phyloP scores from a whole-genome alignment of 1,139 yeast species.

The Diutina mesorugosa region DNA sequence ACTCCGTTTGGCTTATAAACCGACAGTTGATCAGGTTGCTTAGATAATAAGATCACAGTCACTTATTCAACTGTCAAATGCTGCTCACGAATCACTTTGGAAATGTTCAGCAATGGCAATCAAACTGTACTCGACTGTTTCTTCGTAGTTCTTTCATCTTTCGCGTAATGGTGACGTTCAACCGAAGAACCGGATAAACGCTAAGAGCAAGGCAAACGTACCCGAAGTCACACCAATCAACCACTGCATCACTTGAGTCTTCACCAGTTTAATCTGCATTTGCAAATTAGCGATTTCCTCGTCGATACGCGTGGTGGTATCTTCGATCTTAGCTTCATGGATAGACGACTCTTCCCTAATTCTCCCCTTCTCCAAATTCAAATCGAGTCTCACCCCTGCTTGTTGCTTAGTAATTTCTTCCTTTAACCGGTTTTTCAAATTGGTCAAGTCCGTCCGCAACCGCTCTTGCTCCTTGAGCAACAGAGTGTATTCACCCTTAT shows the following conservation, averaged over 20 bases:
- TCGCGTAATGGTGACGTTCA: constrained; percentile 11
- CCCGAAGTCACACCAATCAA: constrained; percentile 96
- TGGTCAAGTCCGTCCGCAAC: constrained; percentile 73
- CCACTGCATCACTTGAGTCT: constrained; percentile 97
- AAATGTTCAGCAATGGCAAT: too few relatives aligned
- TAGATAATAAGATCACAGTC: too few relatives aligned
- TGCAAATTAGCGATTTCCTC: constrained; percentile 92
- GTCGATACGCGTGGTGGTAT: constrained; percentile 87
- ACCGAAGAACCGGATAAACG: constrained; percentile 76
- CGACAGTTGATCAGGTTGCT: too few relatives aligned
- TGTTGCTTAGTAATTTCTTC: constrained; percentile 88
- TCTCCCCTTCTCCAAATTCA: constrained; percentile 88
- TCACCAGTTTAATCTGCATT: constrained; percentile 87
- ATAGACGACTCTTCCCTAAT: constrained; percentile 87
- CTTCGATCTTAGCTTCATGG: constrained; percentile 88
- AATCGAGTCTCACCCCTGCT: constrained; percentile 81
- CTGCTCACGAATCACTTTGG: neutral
- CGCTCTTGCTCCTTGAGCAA: constrained; percentile 83
- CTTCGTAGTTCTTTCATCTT: too few relatives aligned
- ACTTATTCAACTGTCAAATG: too few relatives aligned
- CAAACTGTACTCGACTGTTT: too few relatives aligned
- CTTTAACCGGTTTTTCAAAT: constrained; percentile 67
- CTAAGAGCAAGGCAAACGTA: constrained; percentile 86
- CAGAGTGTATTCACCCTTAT: constrained; percentile 71
- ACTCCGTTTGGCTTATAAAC: too few relatives aligned